Conservation (phyloP, 208 protist species). For the Plasmodiophora brassicae region DNA sequence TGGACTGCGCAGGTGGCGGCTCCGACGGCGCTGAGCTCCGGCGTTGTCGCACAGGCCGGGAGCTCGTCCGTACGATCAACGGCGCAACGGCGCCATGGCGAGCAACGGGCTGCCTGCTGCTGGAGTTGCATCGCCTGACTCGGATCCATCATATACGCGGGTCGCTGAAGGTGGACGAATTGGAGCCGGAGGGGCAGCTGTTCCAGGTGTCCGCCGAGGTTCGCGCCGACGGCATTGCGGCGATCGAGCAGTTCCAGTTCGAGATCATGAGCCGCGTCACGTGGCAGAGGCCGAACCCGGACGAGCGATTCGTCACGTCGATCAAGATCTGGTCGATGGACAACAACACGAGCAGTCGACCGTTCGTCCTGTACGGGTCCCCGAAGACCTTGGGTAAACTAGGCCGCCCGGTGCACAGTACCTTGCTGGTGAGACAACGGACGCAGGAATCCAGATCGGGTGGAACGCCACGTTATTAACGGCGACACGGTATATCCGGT, state of each 20-base stretch:
- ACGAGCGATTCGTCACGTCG: background rate
- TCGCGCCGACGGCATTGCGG: background rate
- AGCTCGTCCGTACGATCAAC: background rate
- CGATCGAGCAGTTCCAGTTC: background rate
- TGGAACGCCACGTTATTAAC: background rate
- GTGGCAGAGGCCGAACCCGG: background rate
- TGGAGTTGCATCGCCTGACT: background rate
- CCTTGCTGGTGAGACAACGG: background rate
- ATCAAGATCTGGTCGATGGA: background rate
- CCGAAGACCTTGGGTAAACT: background rate
- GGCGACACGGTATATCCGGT: background rate
- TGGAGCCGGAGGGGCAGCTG: background rate
- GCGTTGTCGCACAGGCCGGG: background rate
- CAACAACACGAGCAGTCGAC: too few species aligned
- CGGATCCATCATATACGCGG: background rate
- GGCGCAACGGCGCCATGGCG: background rate
- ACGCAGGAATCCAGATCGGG: background rate
- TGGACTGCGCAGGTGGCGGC: too few species aligned
- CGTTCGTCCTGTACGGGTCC: background rate
- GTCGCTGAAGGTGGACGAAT: background rate
- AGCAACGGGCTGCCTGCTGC: background rate
- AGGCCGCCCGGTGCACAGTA: background rate
- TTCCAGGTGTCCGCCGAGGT: background rate
- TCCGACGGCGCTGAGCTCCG: background rate
- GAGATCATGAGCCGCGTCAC: background rate